Percentiles rank a stretch among this genome's conserved stretches.
Conservation (phyloP, 331 rosid species). For the Pyracantha coccinea region DNA sequence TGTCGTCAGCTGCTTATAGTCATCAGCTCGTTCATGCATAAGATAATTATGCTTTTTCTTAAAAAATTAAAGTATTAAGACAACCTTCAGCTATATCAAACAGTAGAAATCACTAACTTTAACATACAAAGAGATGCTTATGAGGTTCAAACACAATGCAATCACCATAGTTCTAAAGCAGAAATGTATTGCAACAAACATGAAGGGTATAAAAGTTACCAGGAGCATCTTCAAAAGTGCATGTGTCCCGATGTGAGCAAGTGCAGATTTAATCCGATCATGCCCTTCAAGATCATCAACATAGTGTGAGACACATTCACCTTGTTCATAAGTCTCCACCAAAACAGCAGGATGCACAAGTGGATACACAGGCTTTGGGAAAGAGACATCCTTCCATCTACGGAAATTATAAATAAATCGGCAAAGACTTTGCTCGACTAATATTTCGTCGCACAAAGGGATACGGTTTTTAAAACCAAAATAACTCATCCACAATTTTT, state of each 20-base stretch:
- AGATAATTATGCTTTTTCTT: no score
- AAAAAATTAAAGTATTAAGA: neutral
- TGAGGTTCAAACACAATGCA: neutral
- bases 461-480: neutral
- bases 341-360: constrained; percentile 98
- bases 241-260: constrained; percentile 98
- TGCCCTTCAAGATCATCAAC: constrained; percentile 84
- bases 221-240: constrained; percentile 97
- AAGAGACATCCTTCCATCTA: constrained; percentile 91
- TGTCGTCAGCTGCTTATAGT: neutral
- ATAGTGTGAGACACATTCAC: constrained; percentile 82
- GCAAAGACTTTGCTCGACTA: neutral
- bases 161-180: constrained; percentile 6
- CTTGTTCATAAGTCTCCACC: constrained; percentile 95
- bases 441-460: neutral
- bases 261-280: constrained; percentile 65
- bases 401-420: constrained; percentile 94
- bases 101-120: neutral
- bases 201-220: constrained; percentile 42
- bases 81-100: neutral
- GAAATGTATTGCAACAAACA: neutral
- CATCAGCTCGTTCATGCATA: neutral
- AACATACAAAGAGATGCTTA: neutral
- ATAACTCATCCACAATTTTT: no score
- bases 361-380: constrained; percentile 98